phyloP scores from a whole-genome alignment of 2,329 filamentous ascomycete genomes.

The Apiospora kogelbergensis region DNA sequence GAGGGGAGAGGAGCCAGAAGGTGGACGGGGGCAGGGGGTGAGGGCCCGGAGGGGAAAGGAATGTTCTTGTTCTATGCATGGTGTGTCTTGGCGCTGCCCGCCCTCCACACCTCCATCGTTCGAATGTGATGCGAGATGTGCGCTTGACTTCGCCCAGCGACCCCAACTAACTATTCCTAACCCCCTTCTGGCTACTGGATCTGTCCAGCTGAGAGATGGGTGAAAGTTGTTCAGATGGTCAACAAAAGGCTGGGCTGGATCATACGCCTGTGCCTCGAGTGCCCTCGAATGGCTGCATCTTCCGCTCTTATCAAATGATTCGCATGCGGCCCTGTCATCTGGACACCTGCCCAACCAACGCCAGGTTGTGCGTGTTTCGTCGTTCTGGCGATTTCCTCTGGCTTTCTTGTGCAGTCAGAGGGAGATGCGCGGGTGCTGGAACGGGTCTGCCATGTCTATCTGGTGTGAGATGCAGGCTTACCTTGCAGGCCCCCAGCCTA shows the following conservation, averaged over 20 bases:
- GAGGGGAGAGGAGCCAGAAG: neutral
- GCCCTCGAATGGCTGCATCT: neutral
- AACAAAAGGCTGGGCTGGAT: neutral
- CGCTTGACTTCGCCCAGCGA: neutral
- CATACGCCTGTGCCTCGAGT: neutral
- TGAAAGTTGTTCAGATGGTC: neutral
- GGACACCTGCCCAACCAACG: neutral
- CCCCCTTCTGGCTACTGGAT: neutral
- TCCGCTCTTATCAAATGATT: neutral
- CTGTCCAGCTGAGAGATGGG: neutral
- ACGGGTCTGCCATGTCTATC: neutral
- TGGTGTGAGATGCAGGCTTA: neutral
- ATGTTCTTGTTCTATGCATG: conserved; percentile 4
- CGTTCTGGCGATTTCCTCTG: neutral
- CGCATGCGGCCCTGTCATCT: neutral
- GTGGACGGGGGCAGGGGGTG: neutral
- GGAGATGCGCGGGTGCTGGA: neutral
- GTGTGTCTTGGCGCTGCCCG: neutral
- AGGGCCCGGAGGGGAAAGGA: neutral
- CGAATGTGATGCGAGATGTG: neutral
- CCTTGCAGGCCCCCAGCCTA: neutral
- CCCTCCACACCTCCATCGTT: neutral
- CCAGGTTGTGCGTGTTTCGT: neutral
- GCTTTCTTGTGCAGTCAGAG: too few species aligned
- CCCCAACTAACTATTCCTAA: neutral